Evolutionary conservation across 495 filamentous ascomycete genomes (phyloP), one percentile per base, ranked within the genome.

Genomic region (Trichoderma asperelloides): DNA sequence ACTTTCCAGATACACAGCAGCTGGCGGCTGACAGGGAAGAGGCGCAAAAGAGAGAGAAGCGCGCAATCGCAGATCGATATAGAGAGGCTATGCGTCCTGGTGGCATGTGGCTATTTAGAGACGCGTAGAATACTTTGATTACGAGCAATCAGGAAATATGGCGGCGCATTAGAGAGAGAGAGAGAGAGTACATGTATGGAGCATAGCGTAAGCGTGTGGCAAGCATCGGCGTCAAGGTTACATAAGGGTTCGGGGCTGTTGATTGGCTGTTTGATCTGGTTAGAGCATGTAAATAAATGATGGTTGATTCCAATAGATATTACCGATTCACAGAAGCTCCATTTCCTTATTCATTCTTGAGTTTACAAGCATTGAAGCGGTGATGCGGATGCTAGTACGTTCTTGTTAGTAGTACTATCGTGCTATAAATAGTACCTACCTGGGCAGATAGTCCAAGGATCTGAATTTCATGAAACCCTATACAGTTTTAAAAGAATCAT

Each of bases 1-100:
- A 94, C 67, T 92, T 97, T 77, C 93, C 94, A 13, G 84, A 75
- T 51, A 97, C 93, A 8, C 93, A 96, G 74, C 91, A 96, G 74
- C 72, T 86, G 15, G 79, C 81, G 71, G 73, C 79, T 66, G 85
- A 91, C 68, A 84, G 83, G 62, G 79, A 83, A 72, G 85, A 86
- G 71, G 89, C 88, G 8, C 76, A 78, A 49, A 78, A 76, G 69
- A 73, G 84, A 68, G 87, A 87, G 73, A 79, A 82, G 67, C 76
- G 84, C 51, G 83, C 86, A 69, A 80, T 97, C 4, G 82, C 88
- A 67, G 87, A 93, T 72, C 83, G 92, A 71, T 89, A 89, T 76
- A 81, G 84, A 65, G 93, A 97, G 71, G 93, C 95, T 16, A 89
- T 90, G 88, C 85, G 89, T 41, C 80, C 82, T 21, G 86, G 84